These are phyloP conservation scores for Phaeodactylum tricornutum DNA, from an alignment of 108 stramenopile species.

Conservation along the genomic window DNA sequence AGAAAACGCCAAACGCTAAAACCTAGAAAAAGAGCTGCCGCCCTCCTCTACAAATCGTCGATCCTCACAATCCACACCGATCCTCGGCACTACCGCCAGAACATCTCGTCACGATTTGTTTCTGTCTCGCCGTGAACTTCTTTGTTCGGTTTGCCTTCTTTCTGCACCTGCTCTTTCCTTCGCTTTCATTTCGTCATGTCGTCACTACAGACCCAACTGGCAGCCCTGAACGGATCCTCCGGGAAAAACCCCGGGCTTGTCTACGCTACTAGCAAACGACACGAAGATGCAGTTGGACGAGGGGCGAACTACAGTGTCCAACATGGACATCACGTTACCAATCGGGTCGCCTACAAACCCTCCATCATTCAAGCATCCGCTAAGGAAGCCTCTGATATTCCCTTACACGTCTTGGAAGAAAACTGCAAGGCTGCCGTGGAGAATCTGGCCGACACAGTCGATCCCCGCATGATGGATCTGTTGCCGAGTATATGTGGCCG, in stretches of 20 bases:
- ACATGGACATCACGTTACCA: slow-evolving; percentile 32
- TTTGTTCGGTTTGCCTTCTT: too few relatives aligned
- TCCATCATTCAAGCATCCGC: slow-evolving; percentile 59
- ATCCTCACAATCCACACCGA: too few relatives aligned
- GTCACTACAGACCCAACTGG: slow-evolving; percentile 35
- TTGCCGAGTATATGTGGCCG: too few relatives aligned
- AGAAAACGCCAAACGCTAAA: too few relatives aligned
- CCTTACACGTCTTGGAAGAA: slow-evolving; percentile 42
- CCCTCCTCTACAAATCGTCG: too few relatives aligned
- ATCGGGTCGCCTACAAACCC: slow-evolving; percentile 26
- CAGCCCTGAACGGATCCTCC: slow-evolving; percentile 17
- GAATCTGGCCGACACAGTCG: slow-evolving; percentile 9
- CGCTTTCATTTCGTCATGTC: too few relatives aligned
- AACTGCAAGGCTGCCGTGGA: slow-evolving; percentile 38
- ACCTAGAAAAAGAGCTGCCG: too few relatives aligned
- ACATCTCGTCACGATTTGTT: too few relatives aligned
- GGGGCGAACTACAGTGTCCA: slow-evolving; percentile 44
- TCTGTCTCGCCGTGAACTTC: too few relatives aligned
- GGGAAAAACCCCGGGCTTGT: slow-evolving; percentile 12
- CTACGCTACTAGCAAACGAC: slow-evolving; percentile 20
- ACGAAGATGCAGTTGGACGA: slow-evolving; percentile 45
- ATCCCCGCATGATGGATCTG: not conserved
- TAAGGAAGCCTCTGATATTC: slow-evolving; percentile 45
- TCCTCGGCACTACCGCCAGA: too few relatives aligned
- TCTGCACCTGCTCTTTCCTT: too few relatives aligned